Percentiles rank a stretch among this genome's conserved stretches.
These are phyloP conservation scores for Leptomonas seymouri DNA, from an alignment of 208 protist species.

Conservation along the genomic window DNA sequence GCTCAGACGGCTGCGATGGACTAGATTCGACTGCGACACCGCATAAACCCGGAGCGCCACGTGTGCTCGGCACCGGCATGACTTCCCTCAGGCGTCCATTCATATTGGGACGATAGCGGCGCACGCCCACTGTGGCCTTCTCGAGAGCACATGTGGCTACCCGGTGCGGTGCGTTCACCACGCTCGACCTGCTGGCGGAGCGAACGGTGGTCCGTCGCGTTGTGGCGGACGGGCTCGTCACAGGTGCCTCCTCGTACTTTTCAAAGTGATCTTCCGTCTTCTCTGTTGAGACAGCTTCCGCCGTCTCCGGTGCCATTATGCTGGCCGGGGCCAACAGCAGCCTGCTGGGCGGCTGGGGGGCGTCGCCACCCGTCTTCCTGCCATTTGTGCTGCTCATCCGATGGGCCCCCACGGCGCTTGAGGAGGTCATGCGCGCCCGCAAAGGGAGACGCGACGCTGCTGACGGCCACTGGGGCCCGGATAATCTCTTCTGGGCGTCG, in stretches of 20 bases:
- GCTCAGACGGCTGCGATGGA: conserved; percentile 3
- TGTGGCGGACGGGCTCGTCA: conserved; percentile 28
- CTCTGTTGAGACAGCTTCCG: too few species aligned
- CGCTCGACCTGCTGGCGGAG: conserved; percentile 7
- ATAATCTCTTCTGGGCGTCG: neutral
- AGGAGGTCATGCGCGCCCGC: neutral
- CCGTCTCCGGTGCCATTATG: neutral
- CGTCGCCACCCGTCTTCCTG: neutral
- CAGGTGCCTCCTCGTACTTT: conserved; percentile 21
- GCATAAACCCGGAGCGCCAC: neutral
- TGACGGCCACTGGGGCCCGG: conserved; percentile 2
- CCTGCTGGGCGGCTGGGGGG: neutral
- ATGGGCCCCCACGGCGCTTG: neutral
- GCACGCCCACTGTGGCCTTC: conserved; percentile 2
- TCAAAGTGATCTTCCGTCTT: conserved; percentile 21
- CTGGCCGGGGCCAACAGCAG: neutral
- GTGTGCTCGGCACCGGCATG: conserved; percentile 3
- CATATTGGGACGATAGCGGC: conserved; percentile 5
- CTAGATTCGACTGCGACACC: neutral
- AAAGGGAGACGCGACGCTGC: neutral
- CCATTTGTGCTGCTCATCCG: neutral
- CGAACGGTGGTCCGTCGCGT: conserved; percentile 26
- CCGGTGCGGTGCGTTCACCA: conserved; percentile 1
- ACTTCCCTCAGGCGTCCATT: neutral
- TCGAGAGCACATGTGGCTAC: neutral